Base-by-base conservation (phyloP, 345 rosid genomes). In the Limnanthes douglasii region DNA sequence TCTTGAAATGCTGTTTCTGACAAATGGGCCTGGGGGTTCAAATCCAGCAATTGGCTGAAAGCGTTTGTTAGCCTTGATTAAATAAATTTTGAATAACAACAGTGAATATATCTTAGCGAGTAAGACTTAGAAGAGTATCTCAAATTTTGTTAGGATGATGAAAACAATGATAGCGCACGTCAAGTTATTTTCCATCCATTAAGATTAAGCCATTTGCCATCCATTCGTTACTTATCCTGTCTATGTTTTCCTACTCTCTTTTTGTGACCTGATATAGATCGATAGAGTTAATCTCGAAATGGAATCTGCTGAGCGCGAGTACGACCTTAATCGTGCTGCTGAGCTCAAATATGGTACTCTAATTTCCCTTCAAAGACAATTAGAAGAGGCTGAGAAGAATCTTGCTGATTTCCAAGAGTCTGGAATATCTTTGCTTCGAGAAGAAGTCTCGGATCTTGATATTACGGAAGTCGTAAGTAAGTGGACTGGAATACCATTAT, bases 301-400 rank as follows among this genome's bases (percentile, higher is more conserved):
- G 71, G 96, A 84, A 70, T 86, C 95, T 39, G 96, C 96, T 27
- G 86, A 77, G 60, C 79, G 98, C 33, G 98, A 90, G 27, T 84
- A 80, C 47, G 60, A 90, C 61, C 48, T 80, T 25, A 68, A 57
- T 59, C 85, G 94, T 24, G 98, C 94, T 27, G 85, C 94, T 12
- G 96, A 84, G 60, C 98, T 84, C 6, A 80, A 65, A 47, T 79
- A 90, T 48, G 98, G 96, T 59, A 84, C 94, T 20, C 59, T 80
- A 15, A 77, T 72, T 35, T 50, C 85, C 51, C 98, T 90, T 53
- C 96, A 90, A 46, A 70, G 69, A 13, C 95, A 84, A 56, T 56
- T 90, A 58, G 78, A 63, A 43, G 94, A 80, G 52, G 94, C 94
- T 39, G 92, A 90, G 60, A 72, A 56, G 47, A 84, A 84, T 46